Evolutionary conservation across 345 rosid genomes (phyloP), one percentile per base, ranked within the genome.

Genomic region (Punica granatum): DNA sequence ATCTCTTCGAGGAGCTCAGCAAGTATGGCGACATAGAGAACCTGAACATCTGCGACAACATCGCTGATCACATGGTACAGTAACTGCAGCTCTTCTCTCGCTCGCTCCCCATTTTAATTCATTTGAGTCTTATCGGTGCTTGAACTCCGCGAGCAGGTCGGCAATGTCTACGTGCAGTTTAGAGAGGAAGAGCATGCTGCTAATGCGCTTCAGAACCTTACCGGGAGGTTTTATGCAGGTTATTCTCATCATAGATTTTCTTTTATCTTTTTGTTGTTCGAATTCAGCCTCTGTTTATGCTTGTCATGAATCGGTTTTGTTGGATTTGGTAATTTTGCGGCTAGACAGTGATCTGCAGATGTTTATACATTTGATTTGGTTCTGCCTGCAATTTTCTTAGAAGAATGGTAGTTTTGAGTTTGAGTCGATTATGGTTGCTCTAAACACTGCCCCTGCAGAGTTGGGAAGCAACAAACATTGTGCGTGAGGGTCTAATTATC

Each of bases 131-230:
- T n/a, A n/a, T n/a, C n/a, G 1, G 37, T 64, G 37, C 13, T 34
- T 23, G 30, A 19, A 0, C 6, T 63, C 32, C 12, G 49, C 37
- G 72, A 42, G 37, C 74, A 84, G 88, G 86, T 85, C 9, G 90
- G 85, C n/a, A 81, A 83, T 73, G 90, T 83, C 33, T 81, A 85
- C 72, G 85, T 79, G 43, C 90, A 83, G 72, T 85, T 83, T 36
- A 79, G 82, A 68, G 87, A 83, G 75, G 87, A 85, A 68, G 90
- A 85, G 23, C 90, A 83, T 49, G 87, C 90, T 11, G 83, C 90
- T 4, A 75, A 69, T 64, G 85, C 85, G 5, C 73, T 85, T 41
- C 71, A 54, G 23, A 79, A 79, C 65, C 81, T 83, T 10, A 74
- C 73, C 28, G 84, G 85, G 37, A 75, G 90, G 59, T 79, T 79